These are phyloP conservation scores for Eragrostis curvula DNA, from an alignment of 176 grass and related monocot species.

Conservation along the genomic window DNA sequence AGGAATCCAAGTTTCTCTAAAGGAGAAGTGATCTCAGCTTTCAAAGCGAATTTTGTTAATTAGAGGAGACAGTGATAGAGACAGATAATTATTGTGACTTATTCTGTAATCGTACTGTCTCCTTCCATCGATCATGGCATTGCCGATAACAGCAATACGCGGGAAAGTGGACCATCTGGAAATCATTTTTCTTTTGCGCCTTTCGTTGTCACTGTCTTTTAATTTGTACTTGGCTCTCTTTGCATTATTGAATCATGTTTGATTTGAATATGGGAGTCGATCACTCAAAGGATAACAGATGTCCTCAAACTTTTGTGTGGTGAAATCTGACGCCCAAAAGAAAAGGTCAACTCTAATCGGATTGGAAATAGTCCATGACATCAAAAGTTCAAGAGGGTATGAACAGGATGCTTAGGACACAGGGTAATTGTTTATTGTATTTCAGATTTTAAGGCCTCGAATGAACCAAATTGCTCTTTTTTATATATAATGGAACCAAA, in stretches of 20 bases:
- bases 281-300: not conserved
- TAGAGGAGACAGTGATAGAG: not conserved
- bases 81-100: not conserved
- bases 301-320: not conserved
- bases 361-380: not conserved
- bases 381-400: not conserved
- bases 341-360: not conserved
- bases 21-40: not conserved
- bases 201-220: not conserved
- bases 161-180: not conserved
- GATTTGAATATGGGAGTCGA: not conserved
- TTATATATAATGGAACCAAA: not conserved
- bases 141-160: not conserved
- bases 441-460: not conserved
- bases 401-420: not conserved
- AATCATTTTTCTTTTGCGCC: not conserved
- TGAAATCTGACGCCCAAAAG: not conserved
- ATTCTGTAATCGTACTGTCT: slow-evolving; percentile 2
- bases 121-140: slow-evolving; percentile 32
- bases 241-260: slow-evolving; percentile 6
- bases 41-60: not conserved
- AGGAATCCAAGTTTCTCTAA: not conserved
- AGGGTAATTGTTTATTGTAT: not conserved
- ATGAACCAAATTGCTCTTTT: not conserved
- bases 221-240: not conserved